Evolutionary conservation across 2,329 filamentous ascomycete genomes (phyloP).

Genomic region (Ceratocystis eucalypticola): DNA sequence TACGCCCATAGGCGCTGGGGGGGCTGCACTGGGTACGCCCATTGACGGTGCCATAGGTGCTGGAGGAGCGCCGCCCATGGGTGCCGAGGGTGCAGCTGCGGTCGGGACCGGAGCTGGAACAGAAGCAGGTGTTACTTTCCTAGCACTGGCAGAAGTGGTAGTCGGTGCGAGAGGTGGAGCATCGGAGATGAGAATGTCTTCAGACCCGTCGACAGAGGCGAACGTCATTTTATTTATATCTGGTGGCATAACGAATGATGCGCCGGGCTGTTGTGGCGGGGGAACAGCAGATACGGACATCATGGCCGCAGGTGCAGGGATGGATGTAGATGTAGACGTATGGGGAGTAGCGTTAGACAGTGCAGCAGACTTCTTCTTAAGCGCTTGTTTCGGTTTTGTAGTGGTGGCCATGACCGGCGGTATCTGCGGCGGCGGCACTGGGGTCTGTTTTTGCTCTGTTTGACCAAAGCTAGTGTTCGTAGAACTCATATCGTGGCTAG

Average conservation of each 20-base stretch:
- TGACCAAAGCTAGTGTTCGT: slow-evolving; percentile 10
- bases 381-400: slow-evolving; percentile 14
- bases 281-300: slow-evolving; percentile 9
- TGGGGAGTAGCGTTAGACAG: slow-evolving; percentile 25
- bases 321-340: not conserved
- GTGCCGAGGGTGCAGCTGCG: slow-evolving; percentile 21
- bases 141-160: slow-evolving; percentile 10
- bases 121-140: slow-evolving; percentile 17
- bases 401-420: slow-evolving; percentile 1
- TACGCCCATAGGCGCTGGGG: slow-evolving; percentile 4
- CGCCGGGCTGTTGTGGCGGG: not conserved
- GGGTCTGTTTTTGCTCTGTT: slow-evolving; percentile 18
- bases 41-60: slow-evolving; percentile 11
- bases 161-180: slow-evolving; percentile 17
- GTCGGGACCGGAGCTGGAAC: slow-evolving; percentile 21
- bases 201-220: slow-evolving; percentile 14
- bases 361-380: slow-evolving; percentile 26
- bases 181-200: slow-evolving; percentile 13
- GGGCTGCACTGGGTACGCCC: not conserved
- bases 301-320: not conserved
- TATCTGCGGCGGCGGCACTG: slow-evolving; percentile 20
- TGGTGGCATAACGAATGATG: not conserved
- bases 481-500: slow-evolving; percentile 11
- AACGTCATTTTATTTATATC: slow-evolving; percentile 6
- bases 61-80: slow-evolving; percentile 19